Percentiles rank a stretch among this genome's conserved stretches.
Evolutionary conservation across 768 basidiomycete species (phyloP).

Genomic region (Leccinum obscurum): DNA sequence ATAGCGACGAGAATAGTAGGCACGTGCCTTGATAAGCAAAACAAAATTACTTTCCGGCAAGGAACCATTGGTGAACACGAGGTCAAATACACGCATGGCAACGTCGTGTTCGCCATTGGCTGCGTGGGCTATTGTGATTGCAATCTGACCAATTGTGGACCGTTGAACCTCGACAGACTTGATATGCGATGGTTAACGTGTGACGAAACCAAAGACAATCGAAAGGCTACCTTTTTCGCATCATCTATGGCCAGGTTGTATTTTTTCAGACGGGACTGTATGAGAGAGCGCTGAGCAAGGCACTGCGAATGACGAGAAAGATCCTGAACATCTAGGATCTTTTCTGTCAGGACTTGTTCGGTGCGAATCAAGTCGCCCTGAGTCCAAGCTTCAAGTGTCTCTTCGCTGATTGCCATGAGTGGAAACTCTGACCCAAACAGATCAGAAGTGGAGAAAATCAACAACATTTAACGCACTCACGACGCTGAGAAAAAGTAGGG

Average conservation of each 20-base stretch:
- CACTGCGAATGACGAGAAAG: not conserved
- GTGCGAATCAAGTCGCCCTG: not conserved
- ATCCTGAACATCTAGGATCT: not conserved
- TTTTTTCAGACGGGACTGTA: too few relatives aligned
- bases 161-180: constrained; percentile 9
- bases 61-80: constrained; percentile 1
- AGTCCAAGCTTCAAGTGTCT: not conserved
- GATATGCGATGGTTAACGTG: not conserved
- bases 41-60: constrained; percentile 7
- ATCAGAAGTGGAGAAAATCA: not conserved
- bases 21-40: constrained; percentile 12
- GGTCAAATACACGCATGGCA: constrained; percentile 10
- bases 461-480: not conserved
- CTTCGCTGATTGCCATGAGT: not conserved
- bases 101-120: constrained; percentile 4
- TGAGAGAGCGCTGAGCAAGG: too few relatives aligned
- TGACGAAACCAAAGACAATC: too few relatives aligned
- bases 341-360: constrained; percentile 1
- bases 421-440: not conserved
- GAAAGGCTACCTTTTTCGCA: too few relatives aligned
- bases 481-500: too few relatives aligned
- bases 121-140: not conserved
- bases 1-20: too few relatives aligned
- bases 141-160: constrained; percentile 14
- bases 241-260: too few relatives aligned